Evolutionary conservation across 192 early-diverging fungal genomes (phyloP), one percentile per base, ranked within the genome.

Genomic region (Umbelopsis sp.): DNA sequence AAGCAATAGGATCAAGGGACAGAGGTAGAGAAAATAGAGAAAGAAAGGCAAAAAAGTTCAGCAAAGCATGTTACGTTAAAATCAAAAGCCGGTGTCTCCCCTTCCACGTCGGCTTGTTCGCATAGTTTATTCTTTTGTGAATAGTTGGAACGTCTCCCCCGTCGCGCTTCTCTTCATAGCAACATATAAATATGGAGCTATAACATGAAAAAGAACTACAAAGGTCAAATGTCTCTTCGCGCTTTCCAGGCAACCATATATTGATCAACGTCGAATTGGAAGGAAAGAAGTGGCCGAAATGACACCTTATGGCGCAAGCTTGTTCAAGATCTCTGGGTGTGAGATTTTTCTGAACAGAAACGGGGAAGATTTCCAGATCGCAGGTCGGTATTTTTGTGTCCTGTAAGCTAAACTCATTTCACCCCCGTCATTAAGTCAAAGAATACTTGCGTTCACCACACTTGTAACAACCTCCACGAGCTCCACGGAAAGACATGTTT

Each of bases 371-470:
- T 61, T 61, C 23, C 27, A 61, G 15, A 15, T 18, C 55, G 12
- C 5, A 30, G 37, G 11, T 61, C 27, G 55, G 37, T 41, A 41
- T 41, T 41, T 41, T 41, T 41, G 5, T 41, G 37, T 41, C 10
- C 37, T 41, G 5, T 6, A 41, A 41, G 37, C 33, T 35, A 20
- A 20, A 2, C 16, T 27, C 25, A 15, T 27, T n/a, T 35, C 30
- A 61, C 25, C 55, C 27, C 25, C 6, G 30, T 25, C 23, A 61
- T 25, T 25, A 61, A 61, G 27, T 61, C 15, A 50, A 52, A 55
- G 37, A 53, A 51, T 69, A 76, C 70, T 69, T 77, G 68, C 75
- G 49, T 77, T 77, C 75, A 73, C 75, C 75, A 77, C 75, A 77
- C 71, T 77, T 77, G 49, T 77, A 77, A 65, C 75, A 77, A 69